A percentile compares a stretch with the other conserved stretches of the same genome.
Evolutionary conservation across 805 yeast genomes (phyloP).

Genomic region (Wickerhamomyces silvicola): DNA sequence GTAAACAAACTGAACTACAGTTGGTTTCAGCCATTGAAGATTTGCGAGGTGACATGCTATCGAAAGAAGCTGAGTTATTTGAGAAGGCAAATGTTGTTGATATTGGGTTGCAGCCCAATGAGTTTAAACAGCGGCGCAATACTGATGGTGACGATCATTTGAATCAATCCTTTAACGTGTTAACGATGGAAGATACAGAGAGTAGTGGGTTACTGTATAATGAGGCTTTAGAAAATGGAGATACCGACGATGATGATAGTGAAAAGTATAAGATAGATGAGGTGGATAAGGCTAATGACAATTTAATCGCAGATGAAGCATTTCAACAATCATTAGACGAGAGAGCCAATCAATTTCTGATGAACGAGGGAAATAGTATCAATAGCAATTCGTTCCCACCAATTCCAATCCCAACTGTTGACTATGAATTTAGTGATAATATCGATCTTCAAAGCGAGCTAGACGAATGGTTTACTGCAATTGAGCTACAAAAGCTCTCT

Average conservation of each 20-base stretch:
- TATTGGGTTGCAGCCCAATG: conserved; percentile 22
- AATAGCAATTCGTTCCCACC: conserved; percentile 20
- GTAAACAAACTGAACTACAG: no score
- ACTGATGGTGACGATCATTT: no score
- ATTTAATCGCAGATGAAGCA: conserved; percentile 27
- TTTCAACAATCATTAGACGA: conserved; percentile 27
- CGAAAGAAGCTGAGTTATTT: conserved; percentile 25
- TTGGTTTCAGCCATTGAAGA: no score
- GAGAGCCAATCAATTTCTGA: conserved; percentile 27
- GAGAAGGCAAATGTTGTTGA: conserved; percentile 28
- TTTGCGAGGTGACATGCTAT: no score
- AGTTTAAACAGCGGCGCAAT: conserved; percentile 10
- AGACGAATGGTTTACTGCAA: conserved; percentile 38
- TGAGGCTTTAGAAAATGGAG: conserved; percentile 6
- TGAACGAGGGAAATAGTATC: conserved; percentile 6
- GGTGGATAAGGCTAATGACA: conserved; percentile 31
- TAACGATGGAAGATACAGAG: no score
- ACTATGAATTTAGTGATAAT: conserved; percentile 35
- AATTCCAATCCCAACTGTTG: conserved; percentile 34
- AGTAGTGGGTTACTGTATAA: no score
- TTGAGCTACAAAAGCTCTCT: conserved; percentile 19
- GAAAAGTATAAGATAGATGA: conserved; percentile 35
- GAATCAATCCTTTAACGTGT: no score
- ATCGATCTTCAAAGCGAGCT: conserved; percentile 34
- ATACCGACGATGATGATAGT: conserved; percentile 19